Evolutionary conservation across 2,329 filamentous ascomycete species (phyloP).

Genomic region (Ceratocystis ficicola): DNA sequence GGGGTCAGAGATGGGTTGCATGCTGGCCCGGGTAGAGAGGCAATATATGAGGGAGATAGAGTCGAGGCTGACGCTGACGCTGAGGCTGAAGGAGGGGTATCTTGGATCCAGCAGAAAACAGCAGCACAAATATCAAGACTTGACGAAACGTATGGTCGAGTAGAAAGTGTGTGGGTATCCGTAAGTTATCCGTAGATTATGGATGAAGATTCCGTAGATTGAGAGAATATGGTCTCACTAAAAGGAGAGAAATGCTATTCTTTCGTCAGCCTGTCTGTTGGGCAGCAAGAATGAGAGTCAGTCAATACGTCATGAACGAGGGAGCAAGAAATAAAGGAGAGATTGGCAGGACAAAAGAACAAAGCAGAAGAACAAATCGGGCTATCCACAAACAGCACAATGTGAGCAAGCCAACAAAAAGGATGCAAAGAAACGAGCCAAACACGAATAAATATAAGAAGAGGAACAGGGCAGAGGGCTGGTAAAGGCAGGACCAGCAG

Average conservation of each 20-base stretch:
- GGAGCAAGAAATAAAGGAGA: not conserved
- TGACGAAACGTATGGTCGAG: too few relatives aligned
- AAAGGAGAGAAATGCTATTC: too few relatives aligned
- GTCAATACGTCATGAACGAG: not conserved
- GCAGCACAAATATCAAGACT: too few relatives aligned
- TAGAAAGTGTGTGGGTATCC: too few relatives aligned
- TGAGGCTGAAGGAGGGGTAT: not conserved
- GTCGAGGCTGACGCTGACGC: not conserved
- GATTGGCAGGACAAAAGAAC: not conserved
- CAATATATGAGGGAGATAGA: not conserved
- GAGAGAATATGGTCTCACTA: not conserved
- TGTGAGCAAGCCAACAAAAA: not conserved
- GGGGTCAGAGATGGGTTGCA: slow-evolving; percentile 45
- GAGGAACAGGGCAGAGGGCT: not conserved
- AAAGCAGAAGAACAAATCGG: not conserved
- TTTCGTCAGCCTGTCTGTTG: not conserved
- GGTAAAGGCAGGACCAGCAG: not conserved
- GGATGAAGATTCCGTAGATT: not conserved
- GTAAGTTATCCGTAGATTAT: not conserved
- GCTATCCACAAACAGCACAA: not conserved
- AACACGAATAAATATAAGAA: too few relatives aligned
- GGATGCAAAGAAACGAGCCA: too few relatives aligned
- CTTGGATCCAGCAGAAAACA: not conserved
- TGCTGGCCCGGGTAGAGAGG: slow-evolving; percentile 15
- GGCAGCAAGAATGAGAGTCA: not conserved